A percentile compares a stretch with the other conserved stretches of the same genome.
Evolutionary conservation across 1,284 basidiomycete species (phyloP).

Genomic region (Ganoderma meredithae): DNA sequence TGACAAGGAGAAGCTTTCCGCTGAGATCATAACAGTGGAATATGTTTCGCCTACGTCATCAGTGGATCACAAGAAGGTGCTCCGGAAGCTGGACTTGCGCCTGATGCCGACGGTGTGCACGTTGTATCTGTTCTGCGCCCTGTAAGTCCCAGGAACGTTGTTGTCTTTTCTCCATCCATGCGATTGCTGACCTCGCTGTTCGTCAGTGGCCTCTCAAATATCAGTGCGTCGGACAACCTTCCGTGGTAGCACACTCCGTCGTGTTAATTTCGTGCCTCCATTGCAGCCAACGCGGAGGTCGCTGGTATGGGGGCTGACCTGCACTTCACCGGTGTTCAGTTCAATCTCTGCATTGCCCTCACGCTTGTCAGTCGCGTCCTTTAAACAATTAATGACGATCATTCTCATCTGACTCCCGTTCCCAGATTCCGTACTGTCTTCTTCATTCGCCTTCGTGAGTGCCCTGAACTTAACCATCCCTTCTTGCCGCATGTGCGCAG

Average conservation of each 20-base stretch:
- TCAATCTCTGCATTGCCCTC: conserved; percentile 28
- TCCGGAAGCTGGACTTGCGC: conserved; percentile 36
- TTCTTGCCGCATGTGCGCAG: not conserved
- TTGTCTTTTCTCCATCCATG: not conserved
- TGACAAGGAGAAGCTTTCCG: too few species aligned
- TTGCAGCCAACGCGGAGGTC: conserved; percentile 31
- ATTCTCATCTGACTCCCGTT: too few species aligned
- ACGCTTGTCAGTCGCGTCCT: conserved; percentile 19
- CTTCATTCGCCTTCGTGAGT: conserved; percentile 30
- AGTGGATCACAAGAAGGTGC: conserved; percentile 13
- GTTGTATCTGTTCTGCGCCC: conserved; percentile 43
- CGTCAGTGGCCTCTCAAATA: conserved; percentile 67
- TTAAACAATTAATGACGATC: not conserved
- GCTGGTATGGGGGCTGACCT: conserved; percentile 26
- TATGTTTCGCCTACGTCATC: not conserved
- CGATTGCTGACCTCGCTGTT: conserved; percentile 45
- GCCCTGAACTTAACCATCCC: not conserved
- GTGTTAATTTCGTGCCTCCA: conserved; percentile 35
- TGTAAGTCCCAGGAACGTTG: conserved; percentile 14
- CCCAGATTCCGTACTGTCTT: conserved; percentile 28
- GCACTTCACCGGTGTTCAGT: conserved; percentile 28
- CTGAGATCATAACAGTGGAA: not conserved
- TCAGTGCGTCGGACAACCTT: conserved; percentile 54
- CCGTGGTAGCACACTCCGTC: conserved; percentile 29
- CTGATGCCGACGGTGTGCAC: conserved; percentile 9